Evolutionary conservation across 2,329 filamentous ascomycete genomes (phyloP).

Genomic region (Colletotrichum viniferum): DNA sequence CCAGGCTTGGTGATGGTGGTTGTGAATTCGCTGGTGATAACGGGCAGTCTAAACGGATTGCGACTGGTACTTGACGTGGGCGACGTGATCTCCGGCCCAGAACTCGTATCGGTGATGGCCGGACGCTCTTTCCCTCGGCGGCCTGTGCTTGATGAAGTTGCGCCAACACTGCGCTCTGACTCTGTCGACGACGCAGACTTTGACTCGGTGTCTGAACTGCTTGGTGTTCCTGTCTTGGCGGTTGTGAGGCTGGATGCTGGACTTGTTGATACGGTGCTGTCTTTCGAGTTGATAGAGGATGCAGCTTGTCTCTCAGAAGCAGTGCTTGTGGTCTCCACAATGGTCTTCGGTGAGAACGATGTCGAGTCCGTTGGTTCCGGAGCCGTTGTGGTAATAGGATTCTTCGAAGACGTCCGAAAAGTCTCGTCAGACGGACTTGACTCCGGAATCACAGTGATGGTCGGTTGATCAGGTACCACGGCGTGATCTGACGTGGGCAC

Average conservation of each 20-base stretch:
- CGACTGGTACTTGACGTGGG: not conserved
- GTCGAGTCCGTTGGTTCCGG: not conserved
- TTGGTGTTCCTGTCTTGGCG: not conserved
- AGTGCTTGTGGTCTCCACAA: not conserved
- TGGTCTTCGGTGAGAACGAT: not conserved
- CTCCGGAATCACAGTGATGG: not conserved
- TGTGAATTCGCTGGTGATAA: slow-evolving; percentile 1
- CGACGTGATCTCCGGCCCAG: not conserved
- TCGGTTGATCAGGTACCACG: not conserved
- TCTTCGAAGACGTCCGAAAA: not conserved
- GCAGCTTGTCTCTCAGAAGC: not conserved
- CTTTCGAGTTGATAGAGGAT: not conserved
- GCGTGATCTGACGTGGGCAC: not conserved
- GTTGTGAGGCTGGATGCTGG: not conserved
- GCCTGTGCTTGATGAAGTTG: not conserved
- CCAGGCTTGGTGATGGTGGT: not conserved
- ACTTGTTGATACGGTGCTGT: not conserved
- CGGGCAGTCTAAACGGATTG: not conserved
- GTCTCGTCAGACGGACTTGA: not conserved
- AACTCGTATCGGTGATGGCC: not conserved
- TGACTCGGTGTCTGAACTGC: not conserved
- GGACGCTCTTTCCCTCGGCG: not conserved
- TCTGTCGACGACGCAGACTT: not conserved
- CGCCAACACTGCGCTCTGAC: not conserved
- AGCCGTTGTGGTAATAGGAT: not conserved